Evolutionary conservation across 495 filamentous ascomycete genomes (phyloP).

Genomic region (Tuber microsphaerosporum): DNA sequence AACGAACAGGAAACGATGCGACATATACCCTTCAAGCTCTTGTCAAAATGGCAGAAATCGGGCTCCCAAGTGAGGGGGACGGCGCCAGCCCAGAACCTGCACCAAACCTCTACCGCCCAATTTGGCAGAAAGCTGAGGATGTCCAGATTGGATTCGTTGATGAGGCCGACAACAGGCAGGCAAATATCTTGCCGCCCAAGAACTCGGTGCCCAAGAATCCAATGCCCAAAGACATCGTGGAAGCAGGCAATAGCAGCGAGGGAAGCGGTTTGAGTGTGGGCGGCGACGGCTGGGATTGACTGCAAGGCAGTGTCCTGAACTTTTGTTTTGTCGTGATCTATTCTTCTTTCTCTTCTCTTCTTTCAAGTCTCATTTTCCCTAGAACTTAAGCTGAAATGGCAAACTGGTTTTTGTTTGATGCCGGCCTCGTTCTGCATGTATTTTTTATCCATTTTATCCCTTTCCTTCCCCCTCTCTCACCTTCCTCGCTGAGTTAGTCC

Average conservation of each 20-base stretch:
- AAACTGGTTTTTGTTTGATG: not conserved
- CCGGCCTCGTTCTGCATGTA: not conserved
- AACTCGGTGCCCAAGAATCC: slow-evolving; percentile 8
- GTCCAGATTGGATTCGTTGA: slow-evolving; percentile 28
- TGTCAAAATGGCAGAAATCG: slow-evolving; percentile 57
- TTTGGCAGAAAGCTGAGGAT: slow-evolving; percentile 23
- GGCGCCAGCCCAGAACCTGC: not conserved
- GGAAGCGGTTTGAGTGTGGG: slow-evolving; percentile 26
- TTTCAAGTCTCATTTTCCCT: not conserved
- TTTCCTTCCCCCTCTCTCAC: not conserved
- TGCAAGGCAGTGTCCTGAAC: not conserved
- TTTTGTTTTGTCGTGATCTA: not conserved
- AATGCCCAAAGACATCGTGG: not conserved
- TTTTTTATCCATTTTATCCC: not conserved
- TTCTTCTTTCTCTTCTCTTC: not conserved
- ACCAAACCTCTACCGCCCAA: slow-evolving; percentile 3
- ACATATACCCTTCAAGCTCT: slow-evolving; percentile 72
- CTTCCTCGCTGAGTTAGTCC: not conserved
- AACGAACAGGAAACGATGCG: slow-evolving; percentile 72
- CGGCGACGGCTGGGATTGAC: slow-evolving; percentile 26
- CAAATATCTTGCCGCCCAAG: slow-evolving; percentile 10
- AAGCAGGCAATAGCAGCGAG: slow-evolving; percentile 7
- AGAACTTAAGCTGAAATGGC: not conserved
- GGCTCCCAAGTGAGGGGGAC: slow-evolving; percentile 23
- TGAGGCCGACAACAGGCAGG: slow-evolving; percentile 21